Evolutionary conservation across 2,329 filamentous ascomycete species (phyloP).

Genomic region (Trichophyton verrucosum): DNA sequence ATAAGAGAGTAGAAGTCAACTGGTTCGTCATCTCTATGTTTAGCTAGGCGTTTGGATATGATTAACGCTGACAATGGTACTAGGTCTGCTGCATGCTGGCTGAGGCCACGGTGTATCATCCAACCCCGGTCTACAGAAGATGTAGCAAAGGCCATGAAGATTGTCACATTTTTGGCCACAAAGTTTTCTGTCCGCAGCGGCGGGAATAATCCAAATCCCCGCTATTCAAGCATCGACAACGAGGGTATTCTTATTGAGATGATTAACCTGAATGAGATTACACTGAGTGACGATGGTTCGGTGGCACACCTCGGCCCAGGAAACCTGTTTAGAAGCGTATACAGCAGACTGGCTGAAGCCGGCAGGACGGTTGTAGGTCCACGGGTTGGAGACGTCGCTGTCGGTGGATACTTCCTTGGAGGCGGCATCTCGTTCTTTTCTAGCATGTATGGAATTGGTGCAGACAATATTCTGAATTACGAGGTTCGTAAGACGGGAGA

Average conservation of each 20-base stretch:
- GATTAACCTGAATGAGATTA: neutral
- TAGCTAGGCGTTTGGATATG: no score
- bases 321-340: neutral
- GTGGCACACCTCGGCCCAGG: neutral
- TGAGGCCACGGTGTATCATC: neutral
- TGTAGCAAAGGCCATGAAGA: neutral
- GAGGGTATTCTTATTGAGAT: conserved; percentile 1
- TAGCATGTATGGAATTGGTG: neutral
- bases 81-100: conserved; percentile 1
- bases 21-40: neutral
- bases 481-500: no score
- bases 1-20: neutral
- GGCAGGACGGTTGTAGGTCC: neutral
- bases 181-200: no score
- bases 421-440: neutral
- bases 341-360: neutral
- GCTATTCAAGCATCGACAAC: neutral
- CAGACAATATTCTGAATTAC: neutral
- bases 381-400: neutral
- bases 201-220: neutral
- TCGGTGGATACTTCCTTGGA: neutral
- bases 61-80: neutral
- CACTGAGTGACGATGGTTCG: neutral
- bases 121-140: neutral
- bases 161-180: neutral